These are phyloP conservation scores for Colletotrichum somersetense DNA, from an alignment of 2,329 filamentous ascomycete species.

Conservation along the genomic window DNA sequence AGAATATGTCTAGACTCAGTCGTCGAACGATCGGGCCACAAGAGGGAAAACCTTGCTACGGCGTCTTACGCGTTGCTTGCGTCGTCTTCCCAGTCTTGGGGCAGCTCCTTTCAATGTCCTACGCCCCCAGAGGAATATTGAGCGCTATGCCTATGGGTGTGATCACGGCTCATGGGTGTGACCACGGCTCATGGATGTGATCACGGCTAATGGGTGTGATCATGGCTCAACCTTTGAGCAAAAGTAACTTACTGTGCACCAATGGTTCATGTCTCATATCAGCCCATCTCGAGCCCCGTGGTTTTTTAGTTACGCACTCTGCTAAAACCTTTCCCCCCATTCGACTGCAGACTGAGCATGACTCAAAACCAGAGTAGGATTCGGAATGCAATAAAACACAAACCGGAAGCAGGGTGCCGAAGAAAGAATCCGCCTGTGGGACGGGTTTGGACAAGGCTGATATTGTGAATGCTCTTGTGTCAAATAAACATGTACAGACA, in stretches of 20 bases:
- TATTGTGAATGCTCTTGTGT: background rate
- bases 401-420: too few relatives aligned
- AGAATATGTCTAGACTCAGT: background rate
- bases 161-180: background rate
- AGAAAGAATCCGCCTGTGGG: background rate
- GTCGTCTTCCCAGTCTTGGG: background rate
- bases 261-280: background rate
- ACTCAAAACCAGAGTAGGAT: background rate
- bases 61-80: background rate
- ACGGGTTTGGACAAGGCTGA: background rate
- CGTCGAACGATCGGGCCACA: background rate
- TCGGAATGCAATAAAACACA: background rate
- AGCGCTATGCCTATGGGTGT: background rate
- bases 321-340: background rate
- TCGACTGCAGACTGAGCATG: too few relatives aligned
- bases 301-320: background rate
- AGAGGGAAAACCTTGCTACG: slow-evolving; percentile 13
- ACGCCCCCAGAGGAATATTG: background rate
- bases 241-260: background rate
- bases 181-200: slow-evolving; percentile 8
- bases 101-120: background rate
- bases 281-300: background rate
- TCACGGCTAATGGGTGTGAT: slow-evolving; percentile 3
- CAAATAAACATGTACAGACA: background rate
- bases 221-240: background rate